Evolutionary conservation across 305 asterid genomes (phyloP).

Genomic region (Plantago rigida): DNA sequence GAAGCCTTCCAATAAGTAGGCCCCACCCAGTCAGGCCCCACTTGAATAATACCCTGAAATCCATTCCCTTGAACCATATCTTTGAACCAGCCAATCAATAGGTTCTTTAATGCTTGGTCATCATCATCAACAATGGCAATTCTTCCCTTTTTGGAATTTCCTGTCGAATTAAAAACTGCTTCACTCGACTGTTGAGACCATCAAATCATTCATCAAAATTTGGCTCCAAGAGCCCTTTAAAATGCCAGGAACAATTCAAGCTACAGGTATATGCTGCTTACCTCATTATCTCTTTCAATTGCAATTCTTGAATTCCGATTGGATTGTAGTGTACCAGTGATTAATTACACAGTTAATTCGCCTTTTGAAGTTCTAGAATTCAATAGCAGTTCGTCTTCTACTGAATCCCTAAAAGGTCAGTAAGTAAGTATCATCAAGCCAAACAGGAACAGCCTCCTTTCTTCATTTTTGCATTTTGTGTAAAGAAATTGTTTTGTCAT

Average conservation of each 20-base stretch:
- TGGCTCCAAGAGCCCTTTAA: slow-evolving; percentile 1
- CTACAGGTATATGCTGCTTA: slow-evolving; percentile 46
- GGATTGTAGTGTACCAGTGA: too few relatives aligned
- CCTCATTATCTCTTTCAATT: not conserved
- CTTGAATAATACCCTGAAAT: slow-evolving; percentile 8
- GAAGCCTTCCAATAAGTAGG: too few relatives aligned
- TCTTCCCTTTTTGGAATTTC: not conserved
- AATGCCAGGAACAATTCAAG: slow-evolving; percentile 92
- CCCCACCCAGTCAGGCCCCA: too few relatives aligned
- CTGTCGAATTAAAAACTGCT: not conserved
- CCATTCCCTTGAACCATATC: slow-evolving; percentile 40
- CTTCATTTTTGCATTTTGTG: slow-evolving; percentile 3
- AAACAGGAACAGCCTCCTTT: too few relatives aligned
- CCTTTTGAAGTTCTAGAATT: slow-evolving; percentile 54
- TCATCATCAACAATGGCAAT: not conserved
- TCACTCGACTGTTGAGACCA: not conserved
- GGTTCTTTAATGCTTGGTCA: not conserved
- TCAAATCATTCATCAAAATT: not conserved
- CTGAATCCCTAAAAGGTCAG: slow-evolving; percentile 57
- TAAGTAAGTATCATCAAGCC: not conserved
- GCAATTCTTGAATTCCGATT: not conserved
- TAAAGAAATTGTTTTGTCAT: not conserved
- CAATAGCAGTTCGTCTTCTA: slow-evolving; percentile 54
- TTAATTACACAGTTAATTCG: not conserved
- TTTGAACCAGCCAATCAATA: slow-evolving; percentile 41